Evolutionary conservation across 345 rosid genomes (phyloP).

Genomic region (Dovyalis caffra): DNA sequence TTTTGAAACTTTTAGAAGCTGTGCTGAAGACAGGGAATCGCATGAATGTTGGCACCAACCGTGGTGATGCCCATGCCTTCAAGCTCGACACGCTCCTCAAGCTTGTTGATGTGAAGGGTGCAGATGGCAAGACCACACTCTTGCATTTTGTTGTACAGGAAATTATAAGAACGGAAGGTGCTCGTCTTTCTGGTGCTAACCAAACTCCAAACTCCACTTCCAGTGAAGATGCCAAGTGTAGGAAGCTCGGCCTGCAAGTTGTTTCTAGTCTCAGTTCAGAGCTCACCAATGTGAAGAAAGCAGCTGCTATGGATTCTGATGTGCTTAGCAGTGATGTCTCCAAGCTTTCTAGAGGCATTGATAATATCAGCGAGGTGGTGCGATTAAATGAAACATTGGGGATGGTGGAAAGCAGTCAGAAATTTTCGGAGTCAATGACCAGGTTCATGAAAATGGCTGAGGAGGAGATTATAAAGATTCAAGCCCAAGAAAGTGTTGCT

Average conservation of each 20-base stretch:
- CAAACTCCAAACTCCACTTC: slow-evolving; percentile 33
- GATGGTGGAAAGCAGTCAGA: slow-evolving; percentile 42
- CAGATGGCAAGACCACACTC: slow-evolving; percentile 94
- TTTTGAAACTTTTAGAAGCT: slow-evolving; percentile 89
- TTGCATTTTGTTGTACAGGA: slow-evolving; percentile 97
- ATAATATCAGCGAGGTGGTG: slow-evolving; percentile 52
- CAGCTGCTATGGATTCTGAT: slow-evolving; percentile 98
- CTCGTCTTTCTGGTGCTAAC: slow-evolving; percentile 60
- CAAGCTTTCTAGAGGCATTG: slow-evolving; percentile 73
- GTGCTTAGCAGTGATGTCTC: slow-evolving; percentile 73
- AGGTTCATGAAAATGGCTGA: slow-evolving; percentile 62
- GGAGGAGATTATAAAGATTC: slow-evolving; percentile 82
- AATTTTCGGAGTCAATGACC: slow-evolving; percentile 71
- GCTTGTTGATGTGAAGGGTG: slow-evolving; percentile 93
- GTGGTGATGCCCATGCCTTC: slow-evolving; percentile 96
- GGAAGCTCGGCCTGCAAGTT: slow-evolving; percentile 89
- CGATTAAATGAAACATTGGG: slow-evolving; percentile 38
- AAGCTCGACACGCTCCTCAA: slow-evolving; percentile 97
- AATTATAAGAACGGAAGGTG: slow-evolving; percentile 88
- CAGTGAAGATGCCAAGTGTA: slow-evolving; percentile 67
- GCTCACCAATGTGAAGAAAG: slow-evolving; percentile 81
- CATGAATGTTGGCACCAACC: slow-evolving; percentile 97
- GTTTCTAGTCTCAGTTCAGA: slow-evolving; percentile 83
- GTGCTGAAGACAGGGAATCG: slow-evolving; percentile 98
- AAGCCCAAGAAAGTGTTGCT: slow-evolving; percentile 87